Conservation (phyloP, 164 flowering plant genomes). For the Saururus chinensis region DNA sequence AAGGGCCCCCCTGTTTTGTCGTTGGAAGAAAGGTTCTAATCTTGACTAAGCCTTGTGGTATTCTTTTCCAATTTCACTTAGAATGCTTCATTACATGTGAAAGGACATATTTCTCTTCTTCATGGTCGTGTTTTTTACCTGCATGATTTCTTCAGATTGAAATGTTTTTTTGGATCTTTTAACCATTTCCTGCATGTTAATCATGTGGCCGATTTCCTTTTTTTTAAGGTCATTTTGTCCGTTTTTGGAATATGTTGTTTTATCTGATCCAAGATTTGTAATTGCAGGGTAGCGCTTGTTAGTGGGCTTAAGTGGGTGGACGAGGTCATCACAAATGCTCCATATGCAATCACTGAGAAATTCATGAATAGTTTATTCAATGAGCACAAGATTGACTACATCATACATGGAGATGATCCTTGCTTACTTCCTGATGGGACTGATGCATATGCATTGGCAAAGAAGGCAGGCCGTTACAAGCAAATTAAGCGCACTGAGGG, state of each 20-base stretch:
- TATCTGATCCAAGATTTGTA: background rate
- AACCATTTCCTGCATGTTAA: too few relatives aligned
- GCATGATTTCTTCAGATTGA: too few relatives aligned
- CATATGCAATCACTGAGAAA: conserved; percentile 65
- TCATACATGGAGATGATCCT: conserved; percentile 62
- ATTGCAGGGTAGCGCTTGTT: conserved; percentile 58
- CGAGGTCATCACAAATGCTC: conserved; percentile 69
- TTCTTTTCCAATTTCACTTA: background rate
- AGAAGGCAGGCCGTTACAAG: conserved; percentile 61
- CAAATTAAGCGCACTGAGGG: conserved; percentile 68
- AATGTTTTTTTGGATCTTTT: too few relatives aligned
- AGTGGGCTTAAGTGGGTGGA: conserved; percentile 87
- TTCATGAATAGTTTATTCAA: conserved; percentile 61
- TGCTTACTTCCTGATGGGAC: conserved; percentile 61
- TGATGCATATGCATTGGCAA: conserved; percentile 61
- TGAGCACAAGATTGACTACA: conserved; percentile 62
- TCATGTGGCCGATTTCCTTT: background rate
- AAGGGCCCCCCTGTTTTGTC: conserved; percentile 85
- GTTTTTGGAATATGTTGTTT: background rate
- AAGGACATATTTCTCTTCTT: too few relatives aligned
- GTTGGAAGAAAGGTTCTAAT: conserved; percentile 85
- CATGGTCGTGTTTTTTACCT: background rate
- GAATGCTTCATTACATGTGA: background rate
- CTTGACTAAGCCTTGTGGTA: background rate
- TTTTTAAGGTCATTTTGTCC: background rate